Conservation (phyloP, 345 rosid species). For the Zanthoxylum bungeanum region DNA sequence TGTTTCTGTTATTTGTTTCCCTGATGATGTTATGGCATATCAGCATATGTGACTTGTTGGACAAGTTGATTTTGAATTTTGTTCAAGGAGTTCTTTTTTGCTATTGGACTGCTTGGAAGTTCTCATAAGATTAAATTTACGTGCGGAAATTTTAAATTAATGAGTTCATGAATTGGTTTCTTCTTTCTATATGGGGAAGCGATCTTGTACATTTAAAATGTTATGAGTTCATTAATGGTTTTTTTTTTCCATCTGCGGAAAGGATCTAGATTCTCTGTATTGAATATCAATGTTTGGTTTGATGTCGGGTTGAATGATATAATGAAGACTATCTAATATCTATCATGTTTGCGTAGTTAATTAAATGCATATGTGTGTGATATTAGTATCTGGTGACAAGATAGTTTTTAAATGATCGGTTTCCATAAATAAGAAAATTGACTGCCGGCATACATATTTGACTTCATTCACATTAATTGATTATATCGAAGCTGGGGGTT, state of each 20-base stretch:
- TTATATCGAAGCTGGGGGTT: not conserved
- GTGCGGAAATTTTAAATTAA: not conserved
- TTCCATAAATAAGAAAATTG: not conserved
- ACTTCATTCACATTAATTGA: not conserved
- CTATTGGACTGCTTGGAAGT: not conserved
- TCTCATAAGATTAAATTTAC: not conserved
- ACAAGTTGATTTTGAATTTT: not conserved
- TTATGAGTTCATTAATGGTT: not conserved
- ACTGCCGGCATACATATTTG: not conserved
- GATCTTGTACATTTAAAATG: not conserved
- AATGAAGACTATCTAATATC: not conserved
- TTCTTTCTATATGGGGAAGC: too few relatives aligned
- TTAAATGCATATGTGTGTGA: not conserved
- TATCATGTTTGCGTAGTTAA: not conserved
- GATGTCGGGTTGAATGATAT: not conserved
- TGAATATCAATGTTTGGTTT: not conserved
- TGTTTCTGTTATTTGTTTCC: not conserved
- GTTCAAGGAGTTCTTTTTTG: not conserved
- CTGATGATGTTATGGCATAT: not conserved
- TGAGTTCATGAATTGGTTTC: not conserved
- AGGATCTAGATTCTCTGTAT: slow-evolving; percentile 1
- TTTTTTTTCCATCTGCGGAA: not conserved
- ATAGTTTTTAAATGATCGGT: not conserved
- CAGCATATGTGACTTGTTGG: not conserved
- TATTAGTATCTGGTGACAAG: not conserved